Base-by-base conservation (phyloP, 768 basidiomycete species). In the Cystobasidium onofrii region DNA sequence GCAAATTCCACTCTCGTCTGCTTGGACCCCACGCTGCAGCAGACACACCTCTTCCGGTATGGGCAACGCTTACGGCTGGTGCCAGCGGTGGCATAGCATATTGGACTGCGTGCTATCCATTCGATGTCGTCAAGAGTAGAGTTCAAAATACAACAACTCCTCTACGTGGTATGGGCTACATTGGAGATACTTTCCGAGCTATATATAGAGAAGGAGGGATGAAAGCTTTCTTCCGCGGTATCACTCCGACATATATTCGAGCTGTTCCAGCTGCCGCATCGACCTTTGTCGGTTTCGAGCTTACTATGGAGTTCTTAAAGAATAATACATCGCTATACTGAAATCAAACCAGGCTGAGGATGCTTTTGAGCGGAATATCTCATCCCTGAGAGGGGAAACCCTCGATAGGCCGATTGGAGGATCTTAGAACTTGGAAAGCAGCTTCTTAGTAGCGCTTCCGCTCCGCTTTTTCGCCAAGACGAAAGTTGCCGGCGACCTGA, bases 51-150 rank as follows among this genome's bases (percentile, higher is more conserved):
- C 67, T 94, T 4, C 92, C 93, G 0, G 87, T 92, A 0, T 93
- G 92, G 90, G 88, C 90, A 1, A 81, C 92, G 33, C 83, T 94
- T 4, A 87, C 88, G 0, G 90, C 90, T 66, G 92, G 39, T n/a
- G 82, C 79, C 0, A 75, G 79, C 13, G 83, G 83, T 10, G 83
- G 83, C 84, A 86, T 95, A 44, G 88, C 88, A 0, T 97, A 99
- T 79, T 99, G 96, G 96, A 84, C 96, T 1, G 86, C 91, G 0
- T 93, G 89, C 79, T 97, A 95, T 80, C 95, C 92, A 0, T 83
- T 95, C 4, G 90, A 75, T 43, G 75, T 75, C 9, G 44, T 76
- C 36, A 75, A 75, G 55, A 34, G 76, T 0, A 77, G 76, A 18
- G 77, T 79, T 10, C 78, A 80, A 41, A 76, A 78, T 61, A 75